Evolutionary conservation across 1,139 yeast genomes (phyloP), one percentile per base, ranked within the genome.

Genomic region (Meyerozyma smithsonii): DNA sequence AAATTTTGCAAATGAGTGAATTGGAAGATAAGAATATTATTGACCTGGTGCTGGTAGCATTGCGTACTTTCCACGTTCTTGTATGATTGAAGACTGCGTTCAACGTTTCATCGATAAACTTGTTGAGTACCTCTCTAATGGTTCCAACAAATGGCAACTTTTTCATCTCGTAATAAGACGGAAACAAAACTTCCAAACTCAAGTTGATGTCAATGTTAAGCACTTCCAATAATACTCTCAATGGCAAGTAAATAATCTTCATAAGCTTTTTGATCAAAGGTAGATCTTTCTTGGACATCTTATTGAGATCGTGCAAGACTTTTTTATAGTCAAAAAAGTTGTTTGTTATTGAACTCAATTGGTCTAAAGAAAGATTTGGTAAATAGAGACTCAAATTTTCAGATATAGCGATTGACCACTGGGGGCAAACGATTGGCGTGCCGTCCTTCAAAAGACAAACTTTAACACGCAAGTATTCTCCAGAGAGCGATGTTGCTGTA

Each of bases 401-500:
- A 1, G 72, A 69, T 18, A 84, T 65, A 1, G 79, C 72, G 38
- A 88, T 68, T 18, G 77, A 67, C 80, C 89, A 78, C 39, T 72
- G 67, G 0, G 94, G 90, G 47, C 94, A 79, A 2, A 87, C 89
- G 24, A 90, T 77, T 0, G 97, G 92, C 0, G 94, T 84, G 11
- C 90, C 88, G 62, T 92, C 98, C 45, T 78, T 77, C 16, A 92
- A 73, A 26, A 84, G 59, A 46, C 89, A 84, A 1, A 90, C 81
- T 45, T 77, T 78, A 15, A 88, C 66, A 38, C 86, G 74, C 36
- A 82, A 69, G 56, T 88, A 92, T 43, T 79, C 83, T 3, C 97
- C 97, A 15, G 83, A 77, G 39, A 92, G 67, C 1, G 97, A 89
- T 0, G 97, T 88, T 0, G 96, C 94, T 0, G 97, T 90, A 14